phyloP scores from a whole-genome alignment of 2,329 filamentous ascomycete species.

The Stemphylium beticola region DNA sequence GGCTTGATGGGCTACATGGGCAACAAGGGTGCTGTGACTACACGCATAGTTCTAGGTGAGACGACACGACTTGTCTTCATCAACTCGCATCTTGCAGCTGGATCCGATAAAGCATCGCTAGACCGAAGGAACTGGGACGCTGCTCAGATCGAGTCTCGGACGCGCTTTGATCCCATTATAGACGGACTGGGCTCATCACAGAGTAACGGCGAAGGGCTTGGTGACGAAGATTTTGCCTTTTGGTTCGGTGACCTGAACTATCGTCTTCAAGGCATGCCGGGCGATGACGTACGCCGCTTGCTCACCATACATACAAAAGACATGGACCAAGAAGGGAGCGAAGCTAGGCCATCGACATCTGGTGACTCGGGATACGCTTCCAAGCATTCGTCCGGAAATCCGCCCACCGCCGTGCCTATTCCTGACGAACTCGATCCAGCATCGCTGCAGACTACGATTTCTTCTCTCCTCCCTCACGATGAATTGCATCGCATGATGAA shows the following conservation, averaged over 20 bases:
- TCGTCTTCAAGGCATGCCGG: conserved; percentile 83
- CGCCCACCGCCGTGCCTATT: conserved; percentile 42
- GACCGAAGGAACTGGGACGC: conserved; percentile 92
- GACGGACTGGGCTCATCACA: conserved; percentile 68
- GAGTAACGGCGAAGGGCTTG: conserved; percentile 69
- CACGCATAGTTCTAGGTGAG: conserved; percentile 84
- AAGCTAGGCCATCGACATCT: conserved; percentile 24
- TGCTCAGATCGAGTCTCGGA: conserved; percentile 75
- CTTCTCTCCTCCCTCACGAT: conserved; percentile 87
- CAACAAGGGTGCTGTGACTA: conserved; percentile 90
- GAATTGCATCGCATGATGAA: conserved; percentile 79
- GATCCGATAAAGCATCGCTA: conserved; percentile 75
- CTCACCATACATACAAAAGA: conserved; percentile 84
- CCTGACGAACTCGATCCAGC: conserved; percentile 71
- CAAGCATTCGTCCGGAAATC: conserved; percentile 20
- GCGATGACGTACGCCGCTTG: conserved; percentile 85
- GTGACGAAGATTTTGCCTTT: conserved; percentile 91
- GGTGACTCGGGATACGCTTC: conserved; percentile 27
- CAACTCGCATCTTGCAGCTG: conserved; percentile 90
- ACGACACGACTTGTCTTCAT: conserved; percentile 88
- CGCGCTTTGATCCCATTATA: conserved; percentile 77
- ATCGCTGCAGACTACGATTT: conserved; percentile 85
- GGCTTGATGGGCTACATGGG: conserved; percentile 92
- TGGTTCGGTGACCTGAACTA: conserved; percentile 99
- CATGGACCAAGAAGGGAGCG: conserved; percentile 51